Evolutionary conservation across 805 yeast genomes (phyloP).

Genomic region (Scheffersomyces ergatensis): DNA sequence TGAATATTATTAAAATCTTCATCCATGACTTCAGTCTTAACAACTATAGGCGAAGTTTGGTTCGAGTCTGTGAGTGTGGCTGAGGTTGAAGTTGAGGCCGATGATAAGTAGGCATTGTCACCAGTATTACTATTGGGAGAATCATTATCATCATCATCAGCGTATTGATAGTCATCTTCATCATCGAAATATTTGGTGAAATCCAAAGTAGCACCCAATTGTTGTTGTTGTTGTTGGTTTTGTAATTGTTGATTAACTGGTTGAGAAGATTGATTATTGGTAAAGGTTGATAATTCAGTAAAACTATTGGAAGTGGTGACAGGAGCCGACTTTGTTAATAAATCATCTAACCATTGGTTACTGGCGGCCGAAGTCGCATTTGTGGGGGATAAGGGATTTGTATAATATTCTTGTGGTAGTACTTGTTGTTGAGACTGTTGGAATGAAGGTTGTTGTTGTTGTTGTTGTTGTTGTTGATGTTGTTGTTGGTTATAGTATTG

Average conservation of each 20-base stretch:
- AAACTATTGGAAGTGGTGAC: conserved; percentile 14
- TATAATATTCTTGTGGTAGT: conserved; percentile 3
- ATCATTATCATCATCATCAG: neutral
- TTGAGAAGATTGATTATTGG: neutral
- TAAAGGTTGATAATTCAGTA: conserved; percentile 3
- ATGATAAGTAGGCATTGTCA: neutral
- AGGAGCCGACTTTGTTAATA: conserved; percentile 15
- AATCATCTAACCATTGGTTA: conserved; percentile 18
- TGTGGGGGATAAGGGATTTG: conserved; percentile 9
- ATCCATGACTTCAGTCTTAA: neutral
- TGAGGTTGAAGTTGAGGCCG: neutral
- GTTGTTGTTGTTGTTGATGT: neutral
- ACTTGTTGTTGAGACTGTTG: neutral
- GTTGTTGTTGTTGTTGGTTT: neutral
- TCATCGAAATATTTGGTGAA: neutral
- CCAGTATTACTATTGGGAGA: neutral
- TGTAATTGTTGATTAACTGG: neutral
- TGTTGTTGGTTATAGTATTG: neutral
- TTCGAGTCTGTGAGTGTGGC: neutral
- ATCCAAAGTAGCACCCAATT: neutral
- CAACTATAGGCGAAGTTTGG: neutral
- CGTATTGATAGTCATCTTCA: neutral
- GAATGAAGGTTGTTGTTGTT: neutral
- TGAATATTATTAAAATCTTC: neutral
- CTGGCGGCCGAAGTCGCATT: neutral